A percentile compares a stretch with the other conserved stretches of the same genome.
Evolutionary conservation across 73 alveolate species (phyloP).

Genomic region (Tetrahymena elliotti): DNA sequence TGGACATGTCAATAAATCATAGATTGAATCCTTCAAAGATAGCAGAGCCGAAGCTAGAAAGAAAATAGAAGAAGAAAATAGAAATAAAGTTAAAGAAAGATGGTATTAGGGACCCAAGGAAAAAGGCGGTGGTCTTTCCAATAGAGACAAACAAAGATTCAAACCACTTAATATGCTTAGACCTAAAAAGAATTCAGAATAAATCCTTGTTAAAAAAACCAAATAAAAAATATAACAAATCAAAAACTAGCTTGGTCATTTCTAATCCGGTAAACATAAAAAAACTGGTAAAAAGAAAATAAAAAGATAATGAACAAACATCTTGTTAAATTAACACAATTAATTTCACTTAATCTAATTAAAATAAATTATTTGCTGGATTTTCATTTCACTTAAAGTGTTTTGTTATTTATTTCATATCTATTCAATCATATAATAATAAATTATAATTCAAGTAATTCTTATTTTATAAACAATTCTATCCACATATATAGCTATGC

Average conservation of each 20-base stretch:
- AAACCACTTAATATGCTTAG: slow-evolving; percentile 83
- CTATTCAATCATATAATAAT: background rate
- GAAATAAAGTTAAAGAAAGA: slow-evolving; percentile 41
- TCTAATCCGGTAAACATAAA: slow-evolving; percentile 21
- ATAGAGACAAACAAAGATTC: slow-evolving; percentile 57
- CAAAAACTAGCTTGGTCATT: slow-evolving; percentile 25
- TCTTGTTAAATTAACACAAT: background rate
- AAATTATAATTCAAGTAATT: too few species aligned
- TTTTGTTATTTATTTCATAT: background rate
- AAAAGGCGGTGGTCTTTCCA: slow-evolving; percentile 59
- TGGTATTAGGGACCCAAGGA: slow-evolving; percentile 47
- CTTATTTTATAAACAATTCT: too few species aligned
- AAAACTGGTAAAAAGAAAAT: background rate
- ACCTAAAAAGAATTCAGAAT: slow-evolving; percentile 65
- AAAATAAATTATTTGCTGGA: background rate
- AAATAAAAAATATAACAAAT: slow-evolving; percentile 7
- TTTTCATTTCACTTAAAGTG: background rate
- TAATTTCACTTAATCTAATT: too few species aligned
- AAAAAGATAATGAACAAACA: background rate
- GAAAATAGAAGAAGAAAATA: slow-evolving; percentile 7
- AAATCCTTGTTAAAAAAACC: background rate
- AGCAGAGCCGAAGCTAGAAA: slow-evolving; percentile 31
- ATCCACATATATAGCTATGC: background rate
- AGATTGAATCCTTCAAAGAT: slow-evolving; percentile 44
- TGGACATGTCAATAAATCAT: slow-evolving; percentile 48